These are phyloP conservation scores for Blastosporella zonata DNA, from an alignment of 1,284 basidiomycete species.

Conservation along the genomic window DNA sequence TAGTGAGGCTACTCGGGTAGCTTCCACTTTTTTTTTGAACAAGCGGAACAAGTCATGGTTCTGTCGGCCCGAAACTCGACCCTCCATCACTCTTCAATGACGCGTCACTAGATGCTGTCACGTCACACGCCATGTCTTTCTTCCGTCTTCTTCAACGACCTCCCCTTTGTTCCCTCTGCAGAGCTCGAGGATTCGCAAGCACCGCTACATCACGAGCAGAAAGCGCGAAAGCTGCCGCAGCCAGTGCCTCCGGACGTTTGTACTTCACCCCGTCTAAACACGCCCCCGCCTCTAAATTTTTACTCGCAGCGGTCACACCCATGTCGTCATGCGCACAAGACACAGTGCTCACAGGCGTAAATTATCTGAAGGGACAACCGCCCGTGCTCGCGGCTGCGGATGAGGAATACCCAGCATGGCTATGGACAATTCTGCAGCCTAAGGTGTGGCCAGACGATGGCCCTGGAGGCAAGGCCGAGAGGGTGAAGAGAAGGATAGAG, in stretches of 20 bases:
- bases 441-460: constrained; percentile 63
- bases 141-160: constrained; percentile 22
- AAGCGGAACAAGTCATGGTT: too few relatives aligned
- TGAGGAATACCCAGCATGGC: constrained; percentile 86
- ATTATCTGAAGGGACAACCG: constrained; percentile 81
- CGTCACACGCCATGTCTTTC: constrained; percentile 24
- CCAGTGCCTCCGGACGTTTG: constrained; percentile 5
- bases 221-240: constrained; percentile 13
- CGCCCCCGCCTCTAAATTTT: background rate
- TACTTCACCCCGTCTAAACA: background rate
- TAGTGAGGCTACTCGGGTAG: too few relatives aligned
- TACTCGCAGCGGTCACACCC: constrained; percentile 21
- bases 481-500: constrained; percentile 53
- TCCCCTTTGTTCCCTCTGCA: constrained; percentile 16
- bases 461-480: constrained; percentile 67
- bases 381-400: constrained; percentile 81
- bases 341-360: constrained; percentile 73
- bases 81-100: too few relatives aligned
- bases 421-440: constrained; percentile 76
- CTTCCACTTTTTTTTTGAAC: too few relatives aligned
- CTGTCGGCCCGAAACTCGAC: too few relatives aligned
- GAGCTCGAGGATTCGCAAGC: constrained; percentile 17
- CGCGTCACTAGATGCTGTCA: too few relatives aligned
- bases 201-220: constrained; percentile 11
- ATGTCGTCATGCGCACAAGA: constrained; percentile 64